These are phyloP conservation scores for Cercospora sp. DNA, from an alignment of 2,329 filamentous ascomycete species.

Conservation along the genomic window DNA sequence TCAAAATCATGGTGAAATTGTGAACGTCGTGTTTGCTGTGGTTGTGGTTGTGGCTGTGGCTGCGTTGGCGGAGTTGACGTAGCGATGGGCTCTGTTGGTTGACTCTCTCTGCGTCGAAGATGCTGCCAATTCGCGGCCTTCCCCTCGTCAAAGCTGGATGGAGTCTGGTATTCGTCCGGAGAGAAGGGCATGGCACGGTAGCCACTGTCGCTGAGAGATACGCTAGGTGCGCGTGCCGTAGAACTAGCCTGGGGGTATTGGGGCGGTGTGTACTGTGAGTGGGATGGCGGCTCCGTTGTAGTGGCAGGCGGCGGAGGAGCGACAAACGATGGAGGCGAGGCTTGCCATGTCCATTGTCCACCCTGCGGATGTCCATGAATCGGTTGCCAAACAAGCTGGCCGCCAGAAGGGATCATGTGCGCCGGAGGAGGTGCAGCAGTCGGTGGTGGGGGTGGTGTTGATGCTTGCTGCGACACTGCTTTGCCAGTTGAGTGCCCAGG, in stretches of 20 bases:
- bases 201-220: slow-evolving; percentile 15
- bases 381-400: slow-evolving; percentile 11
- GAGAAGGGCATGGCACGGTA: slow-evolving; percentile 29
- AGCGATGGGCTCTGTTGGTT: background rate
- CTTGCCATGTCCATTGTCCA: slow-evolving; percentile 9
- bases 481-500: too few species aligned
- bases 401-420: background rate
- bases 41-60: background rate
- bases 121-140: slow-evolving; percentile 32
- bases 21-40: slow-evolving; percentile 9
- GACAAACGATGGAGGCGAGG: background rate
- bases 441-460: background rate
- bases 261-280: background rate
- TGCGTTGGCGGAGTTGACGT: background rate
- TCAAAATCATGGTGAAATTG: slow-evolving; percentile 15
- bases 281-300: background rate
- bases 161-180: slow-evolving; percentile 19
- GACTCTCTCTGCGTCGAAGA: slow-evolving; percentile 12
- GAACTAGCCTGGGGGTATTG: background rate
- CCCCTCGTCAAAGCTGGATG: slow-evolving; percentile 16
- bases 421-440: background rate
- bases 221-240: background rate
- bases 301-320: background rate
- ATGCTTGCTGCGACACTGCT: background rate
- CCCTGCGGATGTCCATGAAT: slow-evolving; percentile 10